These are phyloP conservation scores for Cynanchum wilfordii DNA, from an alignment of 257 asterid genomes.

Conservation along the genomic window DNA sequence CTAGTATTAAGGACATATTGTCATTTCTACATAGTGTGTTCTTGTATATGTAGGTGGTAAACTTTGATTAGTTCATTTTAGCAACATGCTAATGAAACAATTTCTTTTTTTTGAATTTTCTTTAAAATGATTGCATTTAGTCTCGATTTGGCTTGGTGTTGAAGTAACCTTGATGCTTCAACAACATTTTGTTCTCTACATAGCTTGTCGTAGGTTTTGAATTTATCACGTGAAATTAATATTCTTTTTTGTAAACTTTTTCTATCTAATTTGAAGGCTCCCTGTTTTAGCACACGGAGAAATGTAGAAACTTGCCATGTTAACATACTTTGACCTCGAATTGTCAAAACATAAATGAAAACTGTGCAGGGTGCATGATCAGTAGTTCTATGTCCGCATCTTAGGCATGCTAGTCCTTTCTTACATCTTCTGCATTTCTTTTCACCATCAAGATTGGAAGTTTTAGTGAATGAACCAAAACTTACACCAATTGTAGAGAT, in stretches of 20 bases:
- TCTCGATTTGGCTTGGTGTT: not conserved
- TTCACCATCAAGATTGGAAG: not conserved
- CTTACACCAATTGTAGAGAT: not conserved
- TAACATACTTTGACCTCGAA: not conserved
- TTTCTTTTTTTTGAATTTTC: not conserved
- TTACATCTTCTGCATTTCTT: not conserved
- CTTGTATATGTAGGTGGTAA: not conserved
- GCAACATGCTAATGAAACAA: not conserved
- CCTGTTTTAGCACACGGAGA: not conserved
- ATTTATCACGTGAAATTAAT: not conserved
- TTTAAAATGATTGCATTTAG: not conserved
- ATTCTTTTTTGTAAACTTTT: not conserved
- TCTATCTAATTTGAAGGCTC: not conserved
- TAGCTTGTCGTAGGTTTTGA: not conserved
- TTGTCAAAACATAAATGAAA: not conserved
- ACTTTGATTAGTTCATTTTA: not conserved
- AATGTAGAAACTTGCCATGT: not conserved
- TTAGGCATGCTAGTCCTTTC: not conserved
- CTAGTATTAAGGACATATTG: not conserved
- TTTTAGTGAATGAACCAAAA: not conserved
- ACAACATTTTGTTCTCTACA: not conserved
- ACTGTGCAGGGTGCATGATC: not conserved
- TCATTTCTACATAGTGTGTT: no score
- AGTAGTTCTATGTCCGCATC: not conserved
- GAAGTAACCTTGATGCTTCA: not conserved